Evolutionary conservation across 2,329 filamentous ascomycete genomes (phyloP).

Genomic region (Stachybotrys elegans): DNA sequence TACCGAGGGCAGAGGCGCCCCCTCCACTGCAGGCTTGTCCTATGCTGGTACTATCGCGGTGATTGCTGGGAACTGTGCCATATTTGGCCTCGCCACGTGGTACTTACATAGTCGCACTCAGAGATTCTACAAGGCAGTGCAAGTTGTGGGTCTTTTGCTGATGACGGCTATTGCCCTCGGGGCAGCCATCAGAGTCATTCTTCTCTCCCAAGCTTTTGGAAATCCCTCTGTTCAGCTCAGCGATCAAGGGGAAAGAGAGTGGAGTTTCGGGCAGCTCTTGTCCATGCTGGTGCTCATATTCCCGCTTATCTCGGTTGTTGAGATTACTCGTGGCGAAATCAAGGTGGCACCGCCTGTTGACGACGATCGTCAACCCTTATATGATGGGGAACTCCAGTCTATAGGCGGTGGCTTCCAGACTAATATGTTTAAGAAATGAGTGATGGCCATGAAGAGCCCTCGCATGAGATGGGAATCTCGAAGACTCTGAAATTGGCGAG

Average conservation of each 20-base stretch:
- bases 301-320: constrained; percentile 53
- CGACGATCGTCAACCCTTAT: constrained; percentile 31
- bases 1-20: constrained; percentile 27
- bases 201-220: constrained; percentile 55
- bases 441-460: too few species aligned
- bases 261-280: constrained; percentile 60
- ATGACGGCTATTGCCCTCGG: constrained; percentile 54
- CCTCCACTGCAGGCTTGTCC: constrained; percentile 39
- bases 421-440: constrained; percentile 20
- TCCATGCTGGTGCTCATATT: constrained; percentile 55
- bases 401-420: constrained; percentile 32
- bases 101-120: constrained; percentile 55
- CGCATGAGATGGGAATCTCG: too few species aligned
- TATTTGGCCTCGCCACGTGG: constrained; percentile 58
- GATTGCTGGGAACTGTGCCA: constrained; percentile 51
- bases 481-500: too few species aligned
- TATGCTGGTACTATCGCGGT: constrained; percentile 57
- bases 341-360: constrained; percentile 35
- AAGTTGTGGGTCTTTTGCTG: constrained; percentile 47
- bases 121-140: constrained; percentile 49
- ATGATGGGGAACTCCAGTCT: constrained; percentile 34
- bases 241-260: constrained; percentile 29
- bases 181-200: constrained; percentile 50
- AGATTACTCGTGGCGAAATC: constrained; percentile 50
- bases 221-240: constrained; percentile 17